A percentile compares a stretch with the other conserved stretches of the same genome.
Conservation (phyloP, 257 asterid species). For the Solanum neorickii region DNA sequence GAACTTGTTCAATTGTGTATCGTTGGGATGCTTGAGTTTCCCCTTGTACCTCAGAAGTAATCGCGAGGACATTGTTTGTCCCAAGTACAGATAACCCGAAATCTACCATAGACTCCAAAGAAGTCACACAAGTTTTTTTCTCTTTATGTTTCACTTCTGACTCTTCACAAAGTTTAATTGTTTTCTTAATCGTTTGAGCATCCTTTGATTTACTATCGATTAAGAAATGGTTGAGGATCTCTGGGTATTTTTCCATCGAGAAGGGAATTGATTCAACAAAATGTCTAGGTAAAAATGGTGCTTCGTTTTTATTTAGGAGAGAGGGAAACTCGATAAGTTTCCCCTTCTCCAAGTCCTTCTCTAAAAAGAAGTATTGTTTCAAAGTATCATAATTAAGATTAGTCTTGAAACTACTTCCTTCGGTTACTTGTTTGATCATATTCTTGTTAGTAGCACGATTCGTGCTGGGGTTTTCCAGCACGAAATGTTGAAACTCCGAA, state of each 20-base stretch:
- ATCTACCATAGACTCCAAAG: background rate
- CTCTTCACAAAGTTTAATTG: background rate
- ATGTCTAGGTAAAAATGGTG: background rate
- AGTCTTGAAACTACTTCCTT: background rate
- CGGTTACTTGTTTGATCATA: background rate
- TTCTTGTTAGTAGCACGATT: background rate
- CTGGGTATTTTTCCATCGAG: background rate
- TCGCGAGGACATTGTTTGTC: background rate
- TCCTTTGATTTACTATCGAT: background rate
- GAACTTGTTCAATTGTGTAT: background rate
- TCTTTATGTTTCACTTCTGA: background rate
- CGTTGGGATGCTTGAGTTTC: background rate
- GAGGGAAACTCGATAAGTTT: background rate
- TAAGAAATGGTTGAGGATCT: background rate
- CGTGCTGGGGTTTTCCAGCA: background rate
- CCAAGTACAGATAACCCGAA: background rate
- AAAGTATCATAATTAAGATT: background rate
- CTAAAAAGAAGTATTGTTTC: background rate
- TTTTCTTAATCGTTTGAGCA: background rate
- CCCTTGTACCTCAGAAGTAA: background rate
- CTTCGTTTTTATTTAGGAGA: background rate
- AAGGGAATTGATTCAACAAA: background rate
- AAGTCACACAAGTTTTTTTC: background rate
- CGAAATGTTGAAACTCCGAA: background rate
- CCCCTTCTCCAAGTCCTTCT: background rate